Conservation (phyloP, 345 rosid genomes). For the Eucalyptus polyanthemos region DNA sequence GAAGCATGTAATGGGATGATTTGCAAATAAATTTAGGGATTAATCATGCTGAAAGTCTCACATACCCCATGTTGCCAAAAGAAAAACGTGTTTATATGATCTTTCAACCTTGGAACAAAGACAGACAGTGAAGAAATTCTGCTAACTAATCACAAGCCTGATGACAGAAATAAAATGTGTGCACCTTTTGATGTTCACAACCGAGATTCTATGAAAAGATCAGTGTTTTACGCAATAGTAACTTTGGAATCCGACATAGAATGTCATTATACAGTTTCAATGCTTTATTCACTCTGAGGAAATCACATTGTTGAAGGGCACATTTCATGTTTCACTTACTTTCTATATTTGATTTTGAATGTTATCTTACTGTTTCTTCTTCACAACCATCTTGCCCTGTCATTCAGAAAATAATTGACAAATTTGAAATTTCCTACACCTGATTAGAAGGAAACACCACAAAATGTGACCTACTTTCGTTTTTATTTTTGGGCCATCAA, state of each 20-base stretch:
- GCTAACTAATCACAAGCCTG: not conserved
- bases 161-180: not conserved
- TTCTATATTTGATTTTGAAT: not conserved
- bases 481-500: not conserved
- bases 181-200: not conserved
- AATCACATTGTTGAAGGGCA: not conserved
- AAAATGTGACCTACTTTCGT: not conserved
- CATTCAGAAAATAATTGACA: not conserved
- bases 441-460: not conserved
- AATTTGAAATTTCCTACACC: not conserved
- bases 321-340: not conserved
- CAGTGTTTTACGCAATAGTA: not conserved
- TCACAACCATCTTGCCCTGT: not conserved
- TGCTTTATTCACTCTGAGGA: not conserved
- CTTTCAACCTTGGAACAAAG: not conserved
- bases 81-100: not conserved
- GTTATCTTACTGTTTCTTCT: not conserved
- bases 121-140: not conserved
- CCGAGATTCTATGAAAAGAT: not conserved
- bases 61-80: not conserved
- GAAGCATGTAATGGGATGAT: not conserved
- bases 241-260: not conserved
- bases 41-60: not conserved
- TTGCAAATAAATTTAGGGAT: not conserved
- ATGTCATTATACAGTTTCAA: not conserved